A percentile compares a stretch with the other conserved stretches of the same genome.
These are phyloP conservation scores for Neurospora sp. DNA, from an alignment of 495 filamentous ascomycete genomes.

Conservation along the genomic window DNA sequence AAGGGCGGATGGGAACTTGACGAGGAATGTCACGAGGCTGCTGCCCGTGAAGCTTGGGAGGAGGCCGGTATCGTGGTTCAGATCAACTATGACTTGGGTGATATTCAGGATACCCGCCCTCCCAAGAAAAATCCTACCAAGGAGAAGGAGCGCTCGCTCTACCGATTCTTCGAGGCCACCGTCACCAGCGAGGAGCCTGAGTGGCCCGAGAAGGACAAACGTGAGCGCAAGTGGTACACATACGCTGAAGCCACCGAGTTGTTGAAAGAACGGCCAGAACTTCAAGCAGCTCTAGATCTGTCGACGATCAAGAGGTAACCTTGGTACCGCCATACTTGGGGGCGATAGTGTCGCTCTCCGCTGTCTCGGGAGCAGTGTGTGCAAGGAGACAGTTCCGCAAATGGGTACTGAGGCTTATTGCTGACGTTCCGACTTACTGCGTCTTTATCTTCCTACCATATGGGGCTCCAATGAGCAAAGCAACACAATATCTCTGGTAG, in stretches of 20 bases:
- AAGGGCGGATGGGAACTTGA: conserved; percentile 98
- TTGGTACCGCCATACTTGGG: conserved; percentile 10
- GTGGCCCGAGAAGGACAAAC: conserved; percentile 93
- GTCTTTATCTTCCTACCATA: neutral
- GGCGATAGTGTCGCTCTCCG: neutral
- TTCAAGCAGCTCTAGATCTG: conserved; percentile 73
- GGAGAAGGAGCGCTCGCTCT: conserved; percentile 64
- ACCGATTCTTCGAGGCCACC: conserved; percentile 80
- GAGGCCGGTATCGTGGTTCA: conserved; percentile 85
- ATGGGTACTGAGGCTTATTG: neutral
- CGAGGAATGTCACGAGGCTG: conserved; percentile 54
- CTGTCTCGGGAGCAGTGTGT: neutral
- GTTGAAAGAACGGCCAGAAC: conserved; percentile 70
- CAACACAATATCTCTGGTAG: neutral
- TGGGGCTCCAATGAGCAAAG: neutral
- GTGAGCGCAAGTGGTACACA: conserved; percentile 78
- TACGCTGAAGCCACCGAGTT: conserved; percentile 71
- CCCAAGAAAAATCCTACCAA: conserved; percentile 43
- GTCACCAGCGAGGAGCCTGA: conserved; percentile 72
- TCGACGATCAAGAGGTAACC: conserved; percentile 54
- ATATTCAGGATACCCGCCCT: conserved; percentile 68
- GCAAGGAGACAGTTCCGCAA: neutral
- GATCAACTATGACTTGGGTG: conserved; percentile 72
- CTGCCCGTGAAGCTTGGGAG: conserved; percentile 86
- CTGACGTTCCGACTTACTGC: neutral